Base-by-base conservation (phyloP, 2,329 filamentous ascomycete genomes). In the Polytolypa hystricis region DNA sequence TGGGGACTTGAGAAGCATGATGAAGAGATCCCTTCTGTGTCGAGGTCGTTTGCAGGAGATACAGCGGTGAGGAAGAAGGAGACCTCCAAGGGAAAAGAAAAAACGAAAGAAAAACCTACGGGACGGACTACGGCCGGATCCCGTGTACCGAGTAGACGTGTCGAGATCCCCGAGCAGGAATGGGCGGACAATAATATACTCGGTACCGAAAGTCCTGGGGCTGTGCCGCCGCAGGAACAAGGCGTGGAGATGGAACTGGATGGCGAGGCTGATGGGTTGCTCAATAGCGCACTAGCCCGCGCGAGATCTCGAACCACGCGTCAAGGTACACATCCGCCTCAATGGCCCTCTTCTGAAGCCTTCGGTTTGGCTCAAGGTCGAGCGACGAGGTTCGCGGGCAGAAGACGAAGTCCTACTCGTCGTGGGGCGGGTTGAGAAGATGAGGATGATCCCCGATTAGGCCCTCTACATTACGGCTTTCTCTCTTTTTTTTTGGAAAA, bases 221-320 rank as follows among this genome's bases (percentile, higher is more conserved):
- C 36, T 2, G 44, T 14, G 19, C 19, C 37, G 15, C 49, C 51
- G 6, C 26, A 53, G n/a, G 54, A 56, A 19, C 54, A 59, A n/a
- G 48, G 47, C 9, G 50, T 60, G 3, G 57, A 59, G 33, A 61
- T 60, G 55, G 60, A 61, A 31, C 45, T 67, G 8, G 64, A 67
- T 42, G 50, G 55, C 5, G 60, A 65, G 40, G 64, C 63, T 1
- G 58, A 65, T 35, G 57, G 54, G 4, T 47, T 67, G 4, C 44
- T 67, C 2, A 49, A 55, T 14, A 54, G 56, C 4, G 62, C 62
- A 1, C 48, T 66, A 19, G 48, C 48, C n/a, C 55, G 51, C 14
- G 40, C 40, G 10, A 38, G 37, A 23, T 23, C 35, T 12, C 35
- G 33, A n/a, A n/a, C n/a, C n/a, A n/a, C n/a, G n/a, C n/a, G n/a